Conservation (phyloP, 83 land plant genomes). For the Isoetes engelmannii region DNA sequence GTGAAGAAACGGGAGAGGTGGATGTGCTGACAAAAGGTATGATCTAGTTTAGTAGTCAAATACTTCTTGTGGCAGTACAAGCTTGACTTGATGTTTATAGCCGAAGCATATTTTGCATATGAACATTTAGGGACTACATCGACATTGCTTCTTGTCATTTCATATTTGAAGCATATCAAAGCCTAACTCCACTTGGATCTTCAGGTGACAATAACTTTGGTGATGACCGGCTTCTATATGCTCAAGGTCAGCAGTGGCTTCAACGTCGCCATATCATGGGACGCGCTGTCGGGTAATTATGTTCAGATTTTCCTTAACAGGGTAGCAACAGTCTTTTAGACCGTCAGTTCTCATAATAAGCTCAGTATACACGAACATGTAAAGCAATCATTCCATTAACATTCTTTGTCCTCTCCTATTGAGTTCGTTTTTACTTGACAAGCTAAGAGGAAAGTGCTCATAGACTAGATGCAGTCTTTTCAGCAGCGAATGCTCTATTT, state of each 20-base stretch:
- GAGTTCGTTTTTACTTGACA: too few relatives aligned
- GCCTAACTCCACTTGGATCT: neutral
- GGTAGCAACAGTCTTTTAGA: too few relatives aligned
- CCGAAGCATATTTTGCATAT: neutral
- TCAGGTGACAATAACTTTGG: conserved; percentile 84
- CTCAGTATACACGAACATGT: too few relatives aligned
- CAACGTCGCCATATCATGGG: conserved; percentile 94
- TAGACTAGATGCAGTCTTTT: too few relatives aligned
- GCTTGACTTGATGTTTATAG: neutral
- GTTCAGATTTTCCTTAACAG: neutral
- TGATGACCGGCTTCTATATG: conserved; percentile 81
- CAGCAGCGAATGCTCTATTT: too few relatives aligned
- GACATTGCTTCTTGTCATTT: neutral
- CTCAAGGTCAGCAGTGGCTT: conserved; percentile 81
- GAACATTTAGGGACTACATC: neutral
- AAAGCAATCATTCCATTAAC: too few relatives aligned
- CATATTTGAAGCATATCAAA: neutral
- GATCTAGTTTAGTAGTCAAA: neutral
- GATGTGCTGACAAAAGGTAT: conserved; percentile 89
- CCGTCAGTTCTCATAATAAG: too few relatives aligned
- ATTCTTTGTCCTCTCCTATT: too few relatives aligned
- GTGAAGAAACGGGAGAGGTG: conserved; percentile 63
- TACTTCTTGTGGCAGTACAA: neutral
- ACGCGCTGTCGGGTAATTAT: conserved; percentile 79
- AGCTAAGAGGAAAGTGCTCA: too few relatives aligned